phyloP scores from a whole-genome alignment of 768 basidiomycete genomes.

The Agaricus subrufescens region DNA sequence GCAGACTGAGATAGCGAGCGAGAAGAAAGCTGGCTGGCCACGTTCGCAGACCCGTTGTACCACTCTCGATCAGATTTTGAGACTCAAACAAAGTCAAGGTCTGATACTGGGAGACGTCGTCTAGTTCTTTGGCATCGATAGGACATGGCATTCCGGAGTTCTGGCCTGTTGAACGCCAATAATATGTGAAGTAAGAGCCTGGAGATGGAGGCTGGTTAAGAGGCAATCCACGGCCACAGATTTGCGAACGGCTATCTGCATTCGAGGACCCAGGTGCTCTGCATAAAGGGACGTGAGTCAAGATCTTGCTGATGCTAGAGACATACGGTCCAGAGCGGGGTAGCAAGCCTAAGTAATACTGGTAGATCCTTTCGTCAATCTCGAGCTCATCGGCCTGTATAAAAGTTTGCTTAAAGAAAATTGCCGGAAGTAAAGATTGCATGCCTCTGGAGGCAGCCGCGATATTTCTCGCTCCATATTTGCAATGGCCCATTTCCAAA shows the following conservation, averaged over 20 bases:
- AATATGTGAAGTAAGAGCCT: conserved; percentile 63
- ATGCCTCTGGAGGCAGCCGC: conserved; percentile 41
- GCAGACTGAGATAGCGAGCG: conserved; percentile 51
- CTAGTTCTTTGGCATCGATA: neutral
- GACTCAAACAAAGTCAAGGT: conserved; percentile 68
- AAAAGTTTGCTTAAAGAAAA: neutral
- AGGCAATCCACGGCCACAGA: conserved; percentile 23
- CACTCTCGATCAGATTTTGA: conserved; percentile 64
- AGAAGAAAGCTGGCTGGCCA: conserved; percentile 73
- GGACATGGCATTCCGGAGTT: neutral
- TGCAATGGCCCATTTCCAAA: conserved; percentile 71
- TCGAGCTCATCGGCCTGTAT: conserved; percentile 44
- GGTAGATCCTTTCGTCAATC: conserved; percentile 62
- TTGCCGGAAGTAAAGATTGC: neutral
- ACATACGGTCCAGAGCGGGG: conserved; percentile 30
- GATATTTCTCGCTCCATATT: conserved; percentile 41
- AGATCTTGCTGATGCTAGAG: neutral
- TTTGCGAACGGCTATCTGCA: conserved; percentile 16
- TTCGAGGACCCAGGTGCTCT: conserved; percentile 19
- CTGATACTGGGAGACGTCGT: conserved; percentile 26
- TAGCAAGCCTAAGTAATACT: conserved; percentile 50
- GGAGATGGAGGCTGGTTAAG: conserved; percentile 31
- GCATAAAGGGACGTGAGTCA: neutral
- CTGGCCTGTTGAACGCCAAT: conserved; percentile 39
- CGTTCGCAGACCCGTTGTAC: conserved; percentile 77